phyloP scores from a whole-genome alignment of 768 basidiomycete genomes.

The Symmetrospora coprosmae region DNA sequence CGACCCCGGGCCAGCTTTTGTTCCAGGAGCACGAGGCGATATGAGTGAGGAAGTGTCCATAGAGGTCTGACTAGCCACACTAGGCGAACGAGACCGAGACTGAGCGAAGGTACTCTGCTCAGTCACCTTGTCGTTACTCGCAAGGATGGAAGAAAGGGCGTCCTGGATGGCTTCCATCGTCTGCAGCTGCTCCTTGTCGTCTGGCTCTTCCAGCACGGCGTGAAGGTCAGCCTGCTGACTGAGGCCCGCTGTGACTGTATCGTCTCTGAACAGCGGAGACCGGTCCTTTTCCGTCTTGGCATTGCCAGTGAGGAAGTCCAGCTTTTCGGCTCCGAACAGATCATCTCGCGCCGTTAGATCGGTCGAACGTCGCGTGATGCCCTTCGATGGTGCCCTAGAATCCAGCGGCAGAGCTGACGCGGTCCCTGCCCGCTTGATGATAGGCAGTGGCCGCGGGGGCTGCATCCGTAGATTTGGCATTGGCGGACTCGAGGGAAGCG shows the following conservation, averaged over 20 bases:
- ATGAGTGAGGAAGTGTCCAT: neutral
- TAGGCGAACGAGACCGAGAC: too few relatives aligned
- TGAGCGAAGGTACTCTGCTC: too few relatives aligned
- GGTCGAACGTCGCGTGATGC: too few relatives aligned
- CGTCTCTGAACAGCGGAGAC: slow-evolving; percentile 39
- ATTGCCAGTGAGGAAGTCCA: slow-evolving; percentile 4
- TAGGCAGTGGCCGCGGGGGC: too few relatives aligned
- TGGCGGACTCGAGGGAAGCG: neutral
- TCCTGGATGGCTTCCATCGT: slow-evolving; percentile 94
- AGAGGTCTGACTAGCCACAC: slow-evolving; percentile 1
- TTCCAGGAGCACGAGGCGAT: too few relatives aligned
- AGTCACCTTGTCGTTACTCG: slow-evolving; percentile 59
- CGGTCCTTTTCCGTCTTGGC: slow-evolving; percentile 21
- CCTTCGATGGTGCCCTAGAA: too few relatives aligned
- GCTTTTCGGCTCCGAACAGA: neutral
- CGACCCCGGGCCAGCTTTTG: too few relatives aligned
- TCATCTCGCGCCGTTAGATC: too few relatives aligned
- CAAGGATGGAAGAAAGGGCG: slow-evolving; percentile 89
- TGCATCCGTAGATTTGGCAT: too few relatives aligned
- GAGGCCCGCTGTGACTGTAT: neutral
- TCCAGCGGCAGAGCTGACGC: too few relatives aligned
- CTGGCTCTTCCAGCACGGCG: slow-evolving; percentile 25
- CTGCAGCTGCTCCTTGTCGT: slow-evolving; percentile 56
- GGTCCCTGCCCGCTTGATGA: too few relatives aligned
- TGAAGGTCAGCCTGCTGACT: too few relatives aligned